Evolutionary conservation across 2,329 filamentous ascomycete genomes (phyloP).

Genomic region (Triangularia verruculosa): DNA sequence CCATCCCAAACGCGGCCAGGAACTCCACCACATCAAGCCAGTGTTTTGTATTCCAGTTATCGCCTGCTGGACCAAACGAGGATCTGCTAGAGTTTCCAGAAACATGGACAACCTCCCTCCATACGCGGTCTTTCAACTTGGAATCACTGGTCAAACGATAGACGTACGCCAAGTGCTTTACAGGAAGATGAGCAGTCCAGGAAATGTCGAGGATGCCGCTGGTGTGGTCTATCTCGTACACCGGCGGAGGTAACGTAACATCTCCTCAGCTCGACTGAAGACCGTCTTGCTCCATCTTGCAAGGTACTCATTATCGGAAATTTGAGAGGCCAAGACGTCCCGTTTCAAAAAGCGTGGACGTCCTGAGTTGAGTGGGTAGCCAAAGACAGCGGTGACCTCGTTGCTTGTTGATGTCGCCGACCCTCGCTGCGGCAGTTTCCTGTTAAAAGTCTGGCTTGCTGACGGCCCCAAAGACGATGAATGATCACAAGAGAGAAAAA

Average conservation of each 20-base stretch:
- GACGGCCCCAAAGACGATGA: background rate
- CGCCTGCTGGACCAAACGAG: background rate
- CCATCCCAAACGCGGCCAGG: slow-evolving; percentile 4
- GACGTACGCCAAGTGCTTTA: slow-evolving; percentile 8
- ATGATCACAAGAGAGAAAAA: background rate
- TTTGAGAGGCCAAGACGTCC: background rate
- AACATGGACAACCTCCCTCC: background rate
- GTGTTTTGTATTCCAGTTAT: slow-evolving; percentile 9
- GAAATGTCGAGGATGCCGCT: slow-evolving; percentile 2
- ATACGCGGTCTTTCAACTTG: slow-evolving; percentile 4
- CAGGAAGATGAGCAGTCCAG: background rate
- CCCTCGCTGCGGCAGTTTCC: background rate
- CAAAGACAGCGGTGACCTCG: background rate
- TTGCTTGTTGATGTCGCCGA: background rate
- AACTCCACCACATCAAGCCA: slow-evolving; percentile 14
- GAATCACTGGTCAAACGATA: background rate
- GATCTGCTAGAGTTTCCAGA: background rate
- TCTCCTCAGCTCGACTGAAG: background rate
- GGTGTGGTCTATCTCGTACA: background rate
- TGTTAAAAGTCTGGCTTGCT: background rate
- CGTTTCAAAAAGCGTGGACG: background rate
- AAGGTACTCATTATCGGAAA: background rate
- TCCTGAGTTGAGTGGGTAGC: background rate
- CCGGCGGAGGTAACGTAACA: background rate
- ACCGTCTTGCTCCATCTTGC: slow-evolving; percentile 4